Evolutionary conservation across 352 stramenopile genomes (phyloP).

Genomic region (Pythium scleroteichum): DNA sequence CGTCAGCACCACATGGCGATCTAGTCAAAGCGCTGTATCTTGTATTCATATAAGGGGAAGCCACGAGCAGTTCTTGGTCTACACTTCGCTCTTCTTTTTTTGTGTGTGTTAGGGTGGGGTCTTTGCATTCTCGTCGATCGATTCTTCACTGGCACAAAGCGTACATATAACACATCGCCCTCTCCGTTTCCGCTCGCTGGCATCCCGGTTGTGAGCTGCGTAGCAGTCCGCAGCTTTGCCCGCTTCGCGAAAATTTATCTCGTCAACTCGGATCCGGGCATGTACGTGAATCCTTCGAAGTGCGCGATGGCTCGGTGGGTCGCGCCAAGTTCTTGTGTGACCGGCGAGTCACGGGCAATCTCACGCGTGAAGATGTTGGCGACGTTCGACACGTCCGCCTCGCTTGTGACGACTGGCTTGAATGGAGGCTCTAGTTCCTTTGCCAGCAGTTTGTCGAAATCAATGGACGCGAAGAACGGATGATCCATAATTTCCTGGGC

Average conservation of each 20-base stretch:
- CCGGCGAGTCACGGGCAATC: conserved; percentile 85
- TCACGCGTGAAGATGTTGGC: conserved; percentile 87
- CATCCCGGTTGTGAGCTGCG: not conserved
- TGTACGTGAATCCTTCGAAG: conserved; percentile 95
- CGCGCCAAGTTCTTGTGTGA: conserved; percentile 81
- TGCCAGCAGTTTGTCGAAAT: conserved; percentile 80
- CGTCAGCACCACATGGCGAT: conserved; percentile 4
- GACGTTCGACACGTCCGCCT: conserved; percentile 85
- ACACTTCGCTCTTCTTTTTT: conserved; percentile 19
- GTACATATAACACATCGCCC: conserved; percentile 29
- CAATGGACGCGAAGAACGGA: conserved; percentile 86
- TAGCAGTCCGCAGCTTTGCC: not conserved
- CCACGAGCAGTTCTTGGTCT: conserved; percentile 22
- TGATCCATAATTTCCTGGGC: conserved; percentile 90
- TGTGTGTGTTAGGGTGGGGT: conserved; percentile 4
- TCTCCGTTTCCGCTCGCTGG: not conserved
- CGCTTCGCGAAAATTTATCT: conserved; percentile 22
- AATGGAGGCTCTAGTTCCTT: conserved; percentile 86
- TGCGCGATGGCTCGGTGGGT: conserved; percentile 84
- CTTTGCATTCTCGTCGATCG: conserved; percentile 15
- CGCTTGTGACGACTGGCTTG: conserved; percentile 83
- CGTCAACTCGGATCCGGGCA: conserved; percentile 65
- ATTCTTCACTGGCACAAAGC: conserved; percentile 22
- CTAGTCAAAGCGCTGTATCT: conserved; percentile 14
- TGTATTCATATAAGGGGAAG: conserved; percentile 32